A percentile compares a stretch with the other conserved stretches of the same genome.
Conservation (phyloP, 1,284 basidiomycete species). For the Rhodotorula sp. region DNA sequence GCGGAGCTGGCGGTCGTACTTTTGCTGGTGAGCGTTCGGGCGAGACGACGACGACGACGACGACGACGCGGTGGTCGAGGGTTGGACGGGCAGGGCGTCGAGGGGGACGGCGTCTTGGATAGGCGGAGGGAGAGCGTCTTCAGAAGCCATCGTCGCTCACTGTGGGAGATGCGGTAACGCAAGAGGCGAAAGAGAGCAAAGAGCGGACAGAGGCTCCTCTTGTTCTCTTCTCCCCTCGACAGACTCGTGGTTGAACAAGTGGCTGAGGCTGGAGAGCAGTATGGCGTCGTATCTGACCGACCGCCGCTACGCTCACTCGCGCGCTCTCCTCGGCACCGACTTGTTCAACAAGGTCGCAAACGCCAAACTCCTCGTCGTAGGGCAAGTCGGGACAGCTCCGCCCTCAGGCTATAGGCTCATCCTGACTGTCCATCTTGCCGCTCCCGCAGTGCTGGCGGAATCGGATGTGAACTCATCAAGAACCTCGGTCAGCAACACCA, state of each 20-base stretch:
- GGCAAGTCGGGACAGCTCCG: conserved; percentile 16
- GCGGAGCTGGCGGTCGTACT: conserved; percentile 88
- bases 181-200: neutral
- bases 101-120: conserved; percentile 29
- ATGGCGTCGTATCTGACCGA: neutral
- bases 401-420: neutral
- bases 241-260: neutral
- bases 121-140: conserved; percentile 21
- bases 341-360: conserved; percentile 38
- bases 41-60: conserved; percentile 31
- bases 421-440: neutral
- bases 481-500: conserved; percentile 70
- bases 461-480: conserved; percentile 96
- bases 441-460: conserved; percentile 50
- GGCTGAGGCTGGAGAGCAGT: too few species aligned
- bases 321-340: conserved; percentile 38
- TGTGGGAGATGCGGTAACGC: too few species aligned
- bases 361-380: conserved; percentile 42
- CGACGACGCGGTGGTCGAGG: neutral
- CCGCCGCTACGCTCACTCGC: conserved; percentile 36
- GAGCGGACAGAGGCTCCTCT: too few species aligned
- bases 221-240: neutral
- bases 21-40: conserved; percentile 80
- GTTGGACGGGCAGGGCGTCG: neutral
- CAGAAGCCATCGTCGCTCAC: conserved; percentile 2